Evolutionary conservation across 1,139 yeast genomes (phyloP), one percentile per base, ranked within the genome.

Genomic region (Pichia norvegensis): DNA sequence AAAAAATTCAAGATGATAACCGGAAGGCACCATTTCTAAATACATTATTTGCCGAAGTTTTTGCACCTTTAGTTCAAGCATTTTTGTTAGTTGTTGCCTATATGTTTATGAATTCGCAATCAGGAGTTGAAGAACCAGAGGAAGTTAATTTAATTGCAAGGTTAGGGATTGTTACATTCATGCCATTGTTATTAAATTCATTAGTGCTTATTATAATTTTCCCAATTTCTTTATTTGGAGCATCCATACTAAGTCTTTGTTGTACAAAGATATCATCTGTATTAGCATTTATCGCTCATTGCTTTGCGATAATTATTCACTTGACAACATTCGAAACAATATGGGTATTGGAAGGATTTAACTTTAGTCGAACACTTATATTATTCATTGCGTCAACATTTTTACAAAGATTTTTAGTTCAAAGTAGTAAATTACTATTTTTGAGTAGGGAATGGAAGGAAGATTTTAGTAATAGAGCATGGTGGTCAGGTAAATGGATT

Each of bases 401-500:
- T 42, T 55, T 80, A 16, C 92, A 85, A 50, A 67, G 76, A 19
- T 58, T 74, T 7, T n/a, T 82, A 1, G 71, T 76, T 47, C 73
- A 78, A 38, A 52, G 72, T 1, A 52, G 75, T 1, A 67, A 76
- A 3, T 63, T 76, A 2, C 42, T 77, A 4, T 55, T 76, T 4
- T 59, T 85, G 16, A 72, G 90, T 0, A 68, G 82, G 48, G 95
- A 86, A 57, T 66, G 76, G 50, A 71, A 69, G 38, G 76, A 72
- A 49, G 80, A 76, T 49, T 65, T 66, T 35, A 61, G 83, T 2
- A 84, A 83, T 56, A 59, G 72, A 25, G 81, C 90, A 0, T 87
- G 95, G 95, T 87, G 95, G 95, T 76, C 86, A 0, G 95, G 95
- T 0, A 72, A 70, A 43, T 86, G 95, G 95, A 59, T 72, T 37